phyloP scores from a whole-genome alignment of 2,329 filamentous ascomycete species.

The Exophiala alcalophila region DNA sequence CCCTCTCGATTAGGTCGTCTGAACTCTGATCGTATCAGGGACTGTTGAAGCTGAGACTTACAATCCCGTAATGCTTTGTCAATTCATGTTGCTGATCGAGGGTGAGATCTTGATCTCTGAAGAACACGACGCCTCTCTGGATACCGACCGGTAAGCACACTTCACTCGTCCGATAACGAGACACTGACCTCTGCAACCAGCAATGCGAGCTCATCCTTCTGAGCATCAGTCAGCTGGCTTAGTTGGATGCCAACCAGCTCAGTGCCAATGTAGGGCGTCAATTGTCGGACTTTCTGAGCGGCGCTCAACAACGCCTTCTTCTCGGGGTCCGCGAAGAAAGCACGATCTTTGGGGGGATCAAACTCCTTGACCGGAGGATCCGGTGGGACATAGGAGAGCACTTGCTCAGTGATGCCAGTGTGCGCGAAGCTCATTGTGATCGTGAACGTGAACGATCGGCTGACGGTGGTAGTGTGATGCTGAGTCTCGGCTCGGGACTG shows the following conservation, averaged over 20 bases:
- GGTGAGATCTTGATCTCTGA: conserved; percentile 27
- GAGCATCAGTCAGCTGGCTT: conserved; percentile 45
- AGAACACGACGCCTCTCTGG: conserved; percentile 29
- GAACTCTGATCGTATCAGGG: too few species aligned
- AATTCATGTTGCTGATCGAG: conserved; percentile 26
- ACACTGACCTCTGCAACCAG: conserved; percentile 64
- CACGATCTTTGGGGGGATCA: conserved; percentile 24
- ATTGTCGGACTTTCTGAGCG: conserved; percentile 41
- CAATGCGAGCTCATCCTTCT: conserved; percentile 55
- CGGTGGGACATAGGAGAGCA: conserved; percentile 21
- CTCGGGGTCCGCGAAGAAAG: conserved; percentile 38
- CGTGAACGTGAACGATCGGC: too few species aligned
- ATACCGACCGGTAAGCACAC: conserved; percentile 41
- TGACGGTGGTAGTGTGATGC: too few species aligned
- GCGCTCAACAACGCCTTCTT: conserved; percentile 42
- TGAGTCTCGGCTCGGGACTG: too few species aligned
- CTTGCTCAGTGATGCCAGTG: conserved; percentile 21
- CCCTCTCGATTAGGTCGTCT: too few species aligned
- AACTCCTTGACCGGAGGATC: conserved; percentile 20
- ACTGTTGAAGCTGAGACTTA: conserved; percentile 1
- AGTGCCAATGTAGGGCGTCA: conserved; percentile 45
- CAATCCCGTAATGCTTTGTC: conserved; percentile 25
- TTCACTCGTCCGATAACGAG: conserved; percentile 48
- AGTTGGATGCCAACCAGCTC: conserved; percentile 47
- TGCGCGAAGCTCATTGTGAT: conserved; percentile 8